Conservation (phyloP, 768 basidiomycete genomes). For the Russula olivacea region DNA sequence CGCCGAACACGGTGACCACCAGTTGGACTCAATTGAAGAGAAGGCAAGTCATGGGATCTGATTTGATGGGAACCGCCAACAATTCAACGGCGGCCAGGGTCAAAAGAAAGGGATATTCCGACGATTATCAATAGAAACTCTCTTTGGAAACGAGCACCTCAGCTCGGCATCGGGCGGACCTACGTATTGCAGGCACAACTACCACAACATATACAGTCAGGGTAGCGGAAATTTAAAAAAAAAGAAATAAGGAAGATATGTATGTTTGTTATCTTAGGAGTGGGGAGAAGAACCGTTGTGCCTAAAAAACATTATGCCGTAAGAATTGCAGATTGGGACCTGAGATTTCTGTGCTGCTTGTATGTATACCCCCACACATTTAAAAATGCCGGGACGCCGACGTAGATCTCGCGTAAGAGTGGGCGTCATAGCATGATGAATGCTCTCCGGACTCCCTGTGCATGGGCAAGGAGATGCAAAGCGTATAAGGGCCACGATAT, state of each 20-base stretch:
- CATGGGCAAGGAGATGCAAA: not conserved
- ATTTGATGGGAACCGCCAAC: not conserved
- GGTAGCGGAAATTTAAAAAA: not conserved
- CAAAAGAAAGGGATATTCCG: not conserved
- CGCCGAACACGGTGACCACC: not conserved
- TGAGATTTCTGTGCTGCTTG: not conserved
- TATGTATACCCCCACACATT: not conserved
- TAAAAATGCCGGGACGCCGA: not conserved
- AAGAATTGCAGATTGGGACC: slow-evolving; percentile 6
- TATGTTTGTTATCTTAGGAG: slow-evolving; percentile 2
- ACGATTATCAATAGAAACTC: not conserved
- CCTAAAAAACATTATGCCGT: slow-evolving; percentile 9
- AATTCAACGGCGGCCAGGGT: not conserved
- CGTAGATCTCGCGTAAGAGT: not conserved
- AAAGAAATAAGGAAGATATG: not conserved
- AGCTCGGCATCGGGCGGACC: not conserved
- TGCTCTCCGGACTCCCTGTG: not conserved
- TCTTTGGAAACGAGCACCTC: not conserved
- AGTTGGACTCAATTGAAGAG: not conserved
- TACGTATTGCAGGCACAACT: not conserved
- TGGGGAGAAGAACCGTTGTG: not conserved
- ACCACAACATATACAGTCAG: not conserved
- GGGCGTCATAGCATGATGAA: not conserved
- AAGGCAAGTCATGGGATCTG: not conserved
- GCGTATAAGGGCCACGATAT: not conserved